phyloP scores from a whole-genome alignment of 176 grass and related monocot genomes.

The Calamus simplicifolius region DNA sequence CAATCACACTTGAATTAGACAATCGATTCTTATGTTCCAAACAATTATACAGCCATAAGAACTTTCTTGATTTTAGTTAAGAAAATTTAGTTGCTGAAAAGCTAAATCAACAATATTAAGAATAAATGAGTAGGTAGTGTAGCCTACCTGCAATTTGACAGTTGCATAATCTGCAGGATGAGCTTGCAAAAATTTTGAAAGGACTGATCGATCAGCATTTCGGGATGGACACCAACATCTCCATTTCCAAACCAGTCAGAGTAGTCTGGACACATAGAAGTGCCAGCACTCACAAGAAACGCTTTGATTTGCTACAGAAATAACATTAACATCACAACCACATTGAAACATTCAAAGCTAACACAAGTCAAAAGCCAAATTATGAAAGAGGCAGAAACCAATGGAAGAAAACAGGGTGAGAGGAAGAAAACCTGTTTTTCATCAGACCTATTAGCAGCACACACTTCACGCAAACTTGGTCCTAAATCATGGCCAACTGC shows the following conservation, averaged over 20 bases:
- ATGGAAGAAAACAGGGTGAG: conserved; percentile 4
- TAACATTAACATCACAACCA: not conserved
- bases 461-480: conserved; percentile 77
- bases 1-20: too few species aligned
- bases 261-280: conserved; percentile 85
- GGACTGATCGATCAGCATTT: conserved; percentile 58
- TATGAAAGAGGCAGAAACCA: conserved; percentile 7
- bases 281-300: conserved; percentile 77
- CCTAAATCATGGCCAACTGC: conserved; percentile 60
- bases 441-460: conserved; percentile 84
- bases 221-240: conserved; percentile 43
- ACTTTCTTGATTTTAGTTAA: too few species aligned
- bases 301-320: conserved; percentile 85
- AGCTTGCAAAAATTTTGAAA: conserved; percentile 78
- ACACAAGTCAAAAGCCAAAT: conserved; percentile 10
- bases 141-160: conserved; percentile 76
- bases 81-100: not conserved
- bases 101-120: not conserved
- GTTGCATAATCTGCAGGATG: conserved; percentile 89
- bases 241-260: conserved; percentile 78
- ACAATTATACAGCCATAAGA: too few species aligned
- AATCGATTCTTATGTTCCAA: too few species aligned
- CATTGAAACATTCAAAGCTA: too few species aligned
- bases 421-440: conserved; percentile 74
- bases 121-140: not conserved